phyloP scores from a whole-genome alignment of 371 early-diverging fungal genomes.

The Caulochytrium protostelioides region DNA sequence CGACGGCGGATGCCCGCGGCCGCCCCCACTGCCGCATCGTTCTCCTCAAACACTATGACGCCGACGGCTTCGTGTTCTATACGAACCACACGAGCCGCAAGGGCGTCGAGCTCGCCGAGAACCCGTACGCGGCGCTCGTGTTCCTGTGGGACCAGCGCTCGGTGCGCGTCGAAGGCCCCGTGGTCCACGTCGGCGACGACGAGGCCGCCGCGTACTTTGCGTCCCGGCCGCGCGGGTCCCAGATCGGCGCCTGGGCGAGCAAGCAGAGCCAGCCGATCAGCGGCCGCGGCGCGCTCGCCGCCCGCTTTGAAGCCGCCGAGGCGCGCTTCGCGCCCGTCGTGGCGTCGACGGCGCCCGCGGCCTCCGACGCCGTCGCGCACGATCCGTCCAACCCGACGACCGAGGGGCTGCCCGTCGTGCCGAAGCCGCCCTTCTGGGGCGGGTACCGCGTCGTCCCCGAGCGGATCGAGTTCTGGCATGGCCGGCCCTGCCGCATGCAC shows the following conservation, averaged over 20 bases:
- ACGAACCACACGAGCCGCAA: conserved; percentile 27
- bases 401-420: conserved; percentile 1
- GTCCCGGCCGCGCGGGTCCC: conserved; percentile 15
- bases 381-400: conserved; percentile 4
- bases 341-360: too few species aligned
- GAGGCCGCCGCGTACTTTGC: conserved; percentile 21
- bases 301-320: conserved; percentile 3
- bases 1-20: conserved; percentile 7
- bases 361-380: too few species aligned
- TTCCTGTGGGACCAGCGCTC: conserved; percentile 18
- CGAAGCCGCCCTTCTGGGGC: conserved; percentile 22
- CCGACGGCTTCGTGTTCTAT: conserved; percentile 18
- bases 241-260: conserved; percentile 22
- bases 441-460: conserved; percentile 18
- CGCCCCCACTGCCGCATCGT: conserved; percentile 20
- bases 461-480: conserved; percentile 28
- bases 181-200: conserved; percentile 5
- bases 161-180: conserved; percentile 20
- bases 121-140: conserved; percentile 15
- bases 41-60: conserved; percentile 21
- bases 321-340: conserved; percentile 4
- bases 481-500: conserved; percentile 18
- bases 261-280: conserved; percentile 10
- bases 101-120: conserved; percentile 11
- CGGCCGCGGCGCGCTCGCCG: conserved; percentile 10